Percentiles rank a stretch among this genome's conserved stretches.
Conservation (phyloP, 495 filamentous ascomycete genomes). For the Usnea hakonensis region DNA sequence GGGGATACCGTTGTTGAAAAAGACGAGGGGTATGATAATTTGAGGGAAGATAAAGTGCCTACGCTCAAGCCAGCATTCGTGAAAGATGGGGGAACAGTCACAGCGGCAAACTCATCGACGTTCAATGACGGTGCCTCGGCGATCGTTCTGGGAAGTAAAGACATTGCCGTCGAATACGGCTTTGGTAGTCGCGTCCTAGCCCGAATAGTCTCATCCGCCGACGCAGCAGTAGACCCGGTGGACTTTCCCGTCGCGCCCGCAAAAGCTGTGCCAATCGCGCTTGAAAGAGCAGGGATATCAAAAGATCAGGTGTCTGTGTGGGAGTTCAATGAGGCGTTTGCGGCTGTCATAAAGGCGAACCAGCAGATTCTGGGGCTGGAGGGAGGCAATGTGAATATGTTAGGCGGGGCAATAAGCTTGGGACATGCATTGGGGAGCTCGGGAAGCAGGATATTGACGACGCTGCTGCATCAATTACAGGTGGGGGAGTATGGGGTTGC, state of each 20-base stretch:
- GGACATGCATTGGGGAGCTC: constrained; percentile 93
- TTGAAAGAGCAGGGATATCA: constrained; percentile 78
- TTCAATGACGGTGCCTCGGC: constrained; percentile 93
- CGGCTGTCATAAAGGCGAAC: constrained; percentile 91
- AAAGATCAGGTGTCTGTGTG: constrained; percentile 85
- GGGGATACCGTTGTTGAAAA: constrained; percentile 68
- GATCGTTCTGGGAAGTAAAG: constrained; percentile 73
- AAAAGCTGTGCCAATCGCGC: constrained; percentile 83
- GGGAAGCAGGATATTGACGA: constrained; percentile 84
- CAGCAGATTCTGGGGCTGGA: constrained; percentile 56
- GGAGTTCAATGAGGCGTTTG: constrained; percentile 99
- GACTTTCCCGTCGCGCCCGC: constrained; percentile 94
- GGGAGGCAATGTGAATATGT: constrained; percentile 76
- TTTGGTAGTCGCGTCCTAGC: constrained; percentile 67
- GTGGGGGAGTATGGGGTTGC: constrained; percentile 89
- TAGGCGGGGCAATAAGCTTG: constrained; percentile 88
- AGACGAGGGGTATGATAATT: constrained; percentile 80
- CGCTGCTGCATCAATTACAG: constrained; percentile 81
- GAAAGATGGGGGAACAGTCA: constrained; percentile 81
- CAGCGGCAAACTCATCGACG: constrained; percentile 84
- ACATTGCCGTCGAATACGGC: constrained; percentile 68
- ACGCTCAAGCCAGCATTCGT: constrained; percentile 87
- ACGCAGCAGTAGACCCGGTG: constrained; percentile 86
- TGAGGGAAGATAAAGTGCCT: constrained; percentile 77
- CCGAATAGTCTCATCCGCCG: constrained; percentile 74